Conservation (phyloP, 768 basidiomycete species). For the Termitomyces sp. region DNA sequence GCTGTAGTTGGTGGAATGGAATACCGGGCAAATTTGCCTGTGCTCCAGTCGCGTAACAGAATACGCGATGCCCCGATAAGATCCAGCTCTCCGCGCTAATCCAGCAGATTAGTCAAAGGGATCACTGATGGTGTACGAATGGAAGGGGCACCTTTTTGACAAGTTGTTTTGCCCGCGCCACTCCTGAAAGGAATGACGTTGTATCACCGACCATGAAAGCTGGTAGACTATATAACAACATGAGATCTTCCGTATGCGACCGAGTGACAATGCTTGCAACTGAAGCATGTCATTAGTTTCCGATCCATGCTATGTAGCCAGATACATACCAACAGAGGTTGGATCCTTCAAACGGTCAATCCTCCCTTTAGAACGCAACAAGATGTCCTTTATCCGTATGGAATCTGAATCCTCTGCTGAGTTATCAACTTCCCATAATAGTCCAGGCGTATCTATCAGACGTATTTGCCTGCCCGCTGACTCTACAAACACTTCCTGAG, state of each 20-base stretch:
- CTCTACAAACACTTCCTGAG: constrained; percentile 56
- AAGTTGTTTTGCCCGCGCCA: constrained; percentile 71
- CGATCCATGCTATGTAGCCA: constrained; percentile 1
- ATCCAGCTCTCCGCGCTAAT: constrained; percentile 69
- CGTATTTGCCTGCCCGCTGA: constrained; percentile 46
- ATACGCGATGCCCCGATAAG: constrained; percentile 69
- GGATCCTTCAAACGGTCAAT: constrained; percentile 86
- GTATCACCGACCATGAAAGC: constrained; percentile 68
- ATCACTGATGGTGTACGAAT: background rate
- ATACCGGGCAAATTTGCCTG: constrained; percentile 69
- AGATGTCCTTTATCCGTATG: constrained; percentile 61
- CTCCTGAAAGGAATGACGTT: constrained; percentile 66
- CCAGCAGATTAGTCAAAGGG: constrained; percentile 7
- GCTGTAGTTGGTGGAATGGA: constrained; percentile 43
- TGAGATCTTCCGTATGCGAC: constrained; percentile 75
- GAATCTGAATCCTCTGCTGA: constrained; percentile 31
- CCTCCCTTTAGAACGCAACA: constrained; percentile 75
- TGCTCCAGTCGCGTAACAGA: constrained; percentile 82
- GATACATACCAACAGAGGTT: constrained; percentile 52
- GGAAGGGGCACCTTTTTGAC: constrained; percentile 62
- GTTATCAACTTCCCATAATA: constrained; percentile 46
- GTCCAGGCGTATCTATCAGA: constrained; percentile 87
- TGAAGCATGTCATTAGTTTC: constrained; percentile 21
- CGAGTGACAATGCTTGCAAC: constrained; percentile 66
- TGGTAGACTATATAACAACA: constrained; percentile 83